A percentile compares a stretch with the other conserved stretches of the same genome.
Conservation (phyloP, 140 eudicot genomes). For the Oenanthe javanica region DNA sequence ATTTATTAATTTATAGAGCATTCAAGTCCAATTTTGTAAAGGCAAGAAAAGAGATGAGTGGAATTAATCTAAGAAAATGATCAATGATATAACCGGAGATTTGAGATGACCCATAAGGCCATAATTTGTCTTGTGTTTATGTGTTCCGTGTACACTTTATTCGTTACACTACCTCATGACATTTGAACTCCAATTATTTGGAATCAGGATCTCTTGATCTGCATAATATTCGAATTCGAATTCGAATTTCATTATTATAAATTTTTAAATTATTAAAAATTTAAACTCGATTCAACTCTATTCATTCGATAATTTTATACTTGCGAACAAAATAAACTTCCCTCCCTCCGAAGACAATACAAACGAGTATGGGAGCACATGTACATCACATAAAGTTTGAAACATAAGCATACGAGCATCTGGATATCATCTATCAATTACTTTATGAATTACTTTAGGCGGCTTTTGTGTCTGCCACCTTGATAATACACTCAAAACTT, state of each 20-base stretch:
- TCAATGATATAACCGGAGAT: neutral
- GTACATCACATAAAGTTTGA: neutral
- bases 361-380: neutral
- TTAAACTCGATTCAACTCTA: too few relatives aligned
- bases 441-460: slow-evolving; percentile 14
- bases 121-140: too few relatives aligned
- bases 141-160: too few relatives aligned
- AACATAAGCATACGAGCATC: neutral
- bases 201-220: too few relatives aligned
- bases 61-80: neutral
- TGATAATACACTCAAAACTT: slow-evolving; percentile 3
- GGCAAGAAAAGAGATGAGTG: neutral
- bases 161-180: too few relatives aligned
- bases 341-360: neutral
- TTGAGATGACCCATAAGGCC: neutral
- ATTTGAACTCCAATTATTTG: too few relatives aligned
- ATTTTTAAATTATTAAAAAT: too few relatives aligned
- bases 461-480: slow-evolving; percentile 20
- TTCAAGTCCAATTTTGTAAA: neutral
- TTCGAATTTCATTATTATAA: too few relatives aligned
- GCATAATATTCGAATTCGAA: too few relatives aligned
- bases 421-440: neutral
- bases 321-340: neutral
- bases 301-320: too few relatives aligned
- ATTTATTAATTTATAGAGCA: neutral